Evolutionary conservation across 352 stramenopile species (phyloP), one percentile per base, ranked within the genome.

Genomic region (Thraustotheca clavata): DNA sequence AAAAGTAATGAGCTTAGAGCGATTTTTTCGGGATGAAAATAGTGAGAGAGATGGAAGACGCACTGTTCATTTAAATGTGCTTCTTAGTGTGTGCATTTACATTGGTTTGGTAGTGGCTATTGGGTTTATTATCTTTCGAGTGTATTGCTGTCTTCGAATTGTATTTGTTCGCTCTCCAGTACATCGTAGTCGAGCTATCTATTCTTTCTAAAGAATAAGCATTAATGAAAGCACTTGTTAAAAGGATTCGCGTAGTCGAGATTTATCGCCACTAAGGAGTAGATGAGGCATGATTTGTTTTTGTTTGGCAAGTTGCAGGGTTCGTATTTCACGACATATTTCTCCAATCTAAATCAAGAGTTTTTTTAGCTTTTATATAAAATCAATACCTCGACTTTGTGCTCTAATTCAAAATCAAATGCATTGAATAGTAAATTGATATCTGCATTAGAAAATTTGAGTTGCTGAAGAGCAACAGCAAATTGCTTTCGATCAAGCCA

Each of bases 401-500:
- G 55, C 4, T 63, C 55, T 1, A 63, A 29, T 18, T 63, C 35
- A 33, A 63, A 63, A 29, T 63, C 55, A 16, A 63, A 63, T 18
- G 35, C 55, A 24, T n/a, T 63, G 22, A 63, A 63, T 22, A 63
- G 34, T 20, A 63, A 5, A 24, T 63, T 63, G 27, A 63, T 39
- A 24, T 63, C 55, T 12, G 18, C 20, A 2, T 31, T 18, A 0
- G 55, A 49, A 40, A 63, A 49, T 24, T 63, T 63, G 9, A 63
- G 39, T 9, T 39, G 39, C 27, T 63, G 55, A 24, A 63, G 9
- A 2, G 55, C 55, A 27, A 49, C 40, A 7, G 55, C 41, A 33
- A 63, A 63, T 47, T 63, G 55, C 34, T 29, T 31, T 18, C 55
- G 55, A 24, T 63, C 55, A 11, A 63, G 27, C 55, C 55, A 63